Conservation (phyloP, 495 filamentous ascomycete species). For the Penicillium fimorum region DNA sequence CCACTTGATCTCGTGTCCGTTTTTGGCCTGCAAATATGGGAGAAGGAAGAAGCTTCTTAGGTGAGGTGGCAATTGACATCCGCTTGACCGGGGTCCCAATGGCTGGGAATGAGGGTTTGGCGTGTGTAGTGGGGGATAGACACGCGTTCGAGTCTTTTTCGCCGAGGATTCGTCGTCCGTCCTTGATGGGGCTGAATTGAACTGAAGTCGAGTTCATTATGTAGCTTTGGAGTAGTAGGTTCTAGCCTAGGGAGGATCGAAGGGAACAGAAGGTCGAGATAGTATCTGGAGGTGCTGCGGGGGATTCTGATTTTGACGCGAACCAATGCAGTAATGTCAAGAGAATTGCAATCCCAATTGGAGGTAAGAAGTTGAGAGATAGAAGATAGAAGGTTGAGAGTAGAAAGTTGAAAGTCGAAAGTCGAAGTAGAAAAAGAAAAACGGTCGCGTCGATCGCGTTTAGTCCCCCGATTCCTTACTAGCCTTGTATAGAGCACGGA, state of each 20-base stretch:
- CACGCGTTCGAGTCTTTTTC: slow-evolving; percentile 50
- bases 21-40: slow-evolving; percentile 45
- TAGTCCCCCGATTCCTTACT: slow-evolving; percentile 26
- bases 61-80: slow-evolving; percentile 27
- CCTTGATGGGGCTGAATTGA: slow-evolving; percentile 41
- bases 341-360: neutral
- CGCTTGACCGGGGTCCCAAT: slow-evolving; percentile 37
- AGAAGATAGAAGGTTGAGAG: slow-evolving; percentile 1
- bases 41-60: slow-evolving; percentile 41
- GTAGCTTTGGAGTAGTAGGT: slow-evolving; percentile 1
- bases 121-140: slow-evolving; percentile 37
- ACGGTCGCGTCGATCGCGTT: slow-evolving; percentile 35
- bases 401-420: neutral
- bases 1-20: slow-evolving; percentile 42
- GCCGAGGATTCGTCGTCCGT: slow-evolving; percentile 44
- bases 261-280: neutral
- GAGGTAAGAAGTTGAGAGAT: neutral
- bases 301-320: slow-evolving; percentile 4
- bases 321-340: neutral
- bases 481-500: slow-evolving; percentile 35
- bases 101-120: slow-evolving; percentile 24
- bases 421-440: slow-evolving; percentile 11
- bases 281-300: slow-evolving; percentile 2
- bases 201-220: slow-evolving; percentile 31
- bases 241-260: neutral